phyloP scores from a whole-genome alignment of 2,329 filamentous ascomycete genomes.

The Cryphonectria radicalis region DNA sequence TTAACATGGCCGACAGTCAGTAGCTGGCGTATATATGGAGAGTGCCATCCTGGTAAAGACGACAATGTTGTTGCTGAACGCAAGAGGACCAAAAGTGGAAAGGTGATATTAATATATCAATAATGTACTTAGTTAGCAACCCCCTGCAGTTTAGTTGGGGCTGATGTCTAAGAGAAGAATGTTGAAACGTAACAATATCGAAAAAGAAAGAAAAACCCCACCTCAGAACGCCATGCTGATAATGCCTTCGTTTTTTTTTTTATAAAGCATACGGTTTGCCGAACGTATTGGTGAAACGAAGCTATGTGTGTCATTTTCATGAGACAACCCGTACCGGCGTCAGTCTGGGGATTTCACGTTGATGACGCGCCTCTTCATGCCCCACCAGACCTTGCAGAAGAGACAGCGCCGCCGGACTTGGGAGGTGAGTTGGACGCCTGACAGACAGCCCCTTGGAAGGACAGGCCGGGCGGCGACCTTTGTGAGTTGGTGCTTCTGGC shows the following conservation, averaged over 20 bases:
- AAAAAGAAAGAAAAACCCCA: neutral
- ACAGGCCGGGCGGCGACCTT: neutral
- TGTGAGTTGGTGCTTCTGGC: neutral
- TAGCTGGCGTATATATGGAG: neutral
- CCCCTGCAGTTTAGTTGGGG: neutral
- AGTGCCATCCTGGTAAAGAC: neutral
- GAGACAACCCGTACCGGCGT: neutral
- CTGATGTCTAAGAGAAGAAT: neutral
- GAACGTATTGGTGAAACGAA: neutral
- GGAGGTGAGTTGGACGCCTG: neutral
- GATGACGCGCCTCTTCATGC: slow-evolving; percentile 16
- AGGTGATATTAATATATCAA: neutral
- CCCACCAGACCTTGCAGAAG: slow-evolving; percentile 22
- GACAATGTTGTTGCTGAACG: neutral
- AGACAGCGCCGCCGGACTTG: slow-evolving; percentile 4
- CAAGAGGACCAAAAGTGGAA: neutral
- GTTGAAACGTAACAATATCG: neutral
- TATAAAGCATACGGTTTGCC: neutral
- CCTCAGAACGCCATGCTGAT: slow-evolving; percentile 14
- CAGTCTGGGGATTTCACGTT: slow-evolving; percentile 8
- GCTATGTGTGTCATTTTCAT: neutral
- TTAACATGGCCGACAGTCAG: neutral
- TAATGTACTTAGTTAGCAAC: too few relatives aligned
- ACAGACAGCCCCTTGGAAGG: neutral
- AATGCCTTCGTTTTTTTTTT: neutral